Percentiles rank a stretch among this genome's conserved stretches.
Conservation (phyloP, 2,329 filamentous ascomycete genomes). For the Phaeosphaeria sp. region DNA sequence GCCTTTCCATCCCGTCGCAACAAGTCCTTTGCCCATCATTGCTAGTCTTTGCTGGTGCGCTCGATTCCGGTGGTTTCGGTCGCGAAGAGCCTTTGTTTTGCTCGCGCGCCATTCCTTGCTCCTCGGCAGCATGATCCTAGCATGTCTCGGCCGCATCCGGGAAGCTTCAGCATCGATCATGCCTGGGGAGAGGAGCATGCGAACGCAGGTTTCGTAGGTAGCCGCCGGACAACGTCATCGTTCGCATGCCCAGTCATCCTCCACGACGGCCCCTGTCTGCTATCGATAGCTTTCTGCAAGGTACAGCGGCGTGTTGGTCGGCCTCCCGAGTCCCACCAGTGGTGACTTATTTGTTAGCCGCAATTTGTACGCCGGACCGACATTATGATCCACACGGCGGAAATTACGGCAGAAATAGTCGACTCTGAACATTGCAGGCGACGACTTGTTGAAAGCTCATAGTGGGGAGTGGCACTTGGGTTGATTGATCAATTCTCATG, state of each 20-base stretch:
- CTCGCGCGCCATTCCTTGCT: conserved; percentile 8
- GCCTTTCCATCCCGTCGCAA: background rate
- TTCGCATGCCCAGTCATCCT: conserved; percentile 4
- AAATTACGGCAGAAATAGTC: background rate
- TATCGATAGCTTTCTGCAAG: conserved; percentile 14
- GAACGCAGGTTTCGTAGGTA: conserved; percentile 19
- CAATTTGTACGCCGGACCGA: conserved; percentile 14
- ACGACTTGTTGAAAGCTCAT: background rate
- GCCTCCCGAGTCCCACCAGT: conserved; percentile 23
- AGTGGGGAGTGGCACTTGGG: background rate
- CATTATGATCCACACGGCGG: conserved; percentile 11
- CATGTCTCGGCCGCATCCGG: conserved; percentile 18
- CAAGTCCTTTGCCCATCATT: background rate
- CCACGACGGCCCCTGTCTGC: too few relatives aligned
- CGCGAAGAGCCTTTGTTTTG: background rate
- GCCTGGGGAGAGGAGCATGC: conserved; percentile 3
- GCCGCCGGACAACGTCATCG: conserved; percentile 26
- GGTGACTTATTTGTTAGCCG: conserved; percentile 15
- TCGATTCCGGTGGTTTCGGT: background rate
- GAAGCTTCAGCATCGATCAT: conserved; percentile 10
- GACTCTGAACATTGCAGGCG: background rate
- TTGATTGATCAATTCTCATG: background rate
- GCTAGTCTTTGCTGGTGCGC: background rate
- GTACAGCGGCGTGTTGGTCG: conserved; percentile 12
- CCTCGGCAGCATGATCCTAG: conserved; percentile 7